Percentiles rank a stretch among this genome's conserved stretches.
phyloP scores from a whole-genome alignment of 768 basidiomycete species.

The Chiua virens region DNA sequence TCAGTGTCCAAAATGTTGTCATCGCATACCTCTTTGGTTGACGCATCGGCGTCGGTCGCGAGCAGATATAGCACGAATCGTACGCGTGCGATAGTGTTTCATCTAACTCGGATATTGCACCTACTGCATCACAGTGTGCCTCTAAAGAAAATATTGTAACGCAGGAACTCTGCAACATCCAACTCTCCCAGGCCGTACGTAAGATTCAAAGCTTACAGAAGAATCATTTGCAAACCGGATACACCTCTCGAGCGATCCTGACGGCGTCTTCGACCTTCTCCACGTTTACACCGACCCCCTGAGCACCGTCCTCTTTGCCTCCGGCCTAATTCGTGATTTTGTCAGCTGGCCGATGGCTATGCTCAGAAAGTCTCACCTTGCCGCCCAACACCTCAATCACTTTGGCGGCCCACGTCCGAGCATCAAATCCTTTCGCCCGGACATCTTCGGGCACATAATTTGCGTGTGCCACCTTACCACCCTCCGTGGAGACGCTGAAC shows the following conservation, averaged over 20 bases:
- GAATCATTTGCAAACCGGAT: constrained; percentile 21
- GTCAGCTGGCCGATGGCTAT: constrained; percentile 3
- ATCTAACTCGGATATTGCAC: background rate
- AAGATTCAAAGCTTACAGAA: background rate
- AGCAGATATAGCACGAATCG: too few species aligned
- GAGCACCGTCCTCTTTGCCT: constrained; percentile 90
- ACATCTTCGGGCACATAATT: constrained; percentile 72
- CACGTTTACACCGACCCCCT: constrained; percentile 78
- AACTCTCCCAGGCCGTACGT: too few species aligned
- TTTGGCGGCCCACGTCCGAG: constrained; percentile 82
- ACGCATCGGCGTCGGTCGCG: too few species aligned
- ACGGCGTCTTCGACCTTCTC: constrained; percentile 69
- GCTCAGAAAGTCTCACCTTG: constrained; percentile 57
- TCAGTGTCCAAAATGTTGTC: too few species aligned
- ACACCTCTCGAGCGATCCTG: constrained; percentile 48
- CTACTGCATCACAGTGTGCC: too few species aligned
- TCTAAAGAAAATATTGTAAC: background rate
- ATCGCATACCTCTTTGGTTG: too few species aligned
- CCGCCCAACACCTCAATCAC: constrained; percentile 84
- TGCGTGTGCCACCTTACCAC: constrained; percentile 80
- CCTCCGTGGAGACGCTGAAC: constrained; percentile 72
- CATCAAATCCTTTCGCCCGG: constrained; percentile 72
- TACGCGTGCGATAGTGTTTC: too few species aligned
- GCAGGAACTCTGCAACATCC: background rate
- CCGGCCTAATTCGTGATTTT: constrained; percentile 61